Evolutionary conservation across 257 asterid species (phyloP).

Genomic region (Linderniella brevidens): DNA sequence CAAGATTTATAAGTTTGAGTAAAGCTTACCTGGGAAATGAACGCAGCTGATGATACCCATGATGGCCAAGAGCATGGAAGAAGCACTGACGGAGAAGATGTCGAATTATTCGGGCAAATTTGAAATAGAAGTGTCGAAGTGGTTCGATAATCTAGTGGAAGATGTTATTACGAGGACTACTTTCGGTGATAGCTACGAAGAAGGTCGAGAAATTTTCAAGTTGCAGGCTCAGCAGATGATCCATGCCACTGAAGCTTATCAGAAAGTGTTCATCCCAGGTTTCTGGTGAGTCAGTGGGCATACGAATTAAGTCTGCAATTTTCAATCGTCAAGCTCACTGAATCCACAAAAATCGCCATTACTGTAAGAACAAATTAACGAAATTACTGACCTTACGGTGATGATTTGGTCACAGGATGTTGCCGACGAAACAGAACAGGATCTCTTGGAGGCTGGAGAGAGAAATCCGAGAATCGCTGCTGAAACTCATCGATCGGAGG

Average conservation of each 20-base stretch:
- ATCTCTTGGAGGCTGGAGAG: slow-evolving; percentile 75
- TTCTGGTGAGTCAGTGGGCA: slow-evolving; percentile 27
- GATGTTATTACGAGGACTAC: slow-evolving; percentile 52
- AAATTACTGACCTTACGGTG: too few relatives aligned
- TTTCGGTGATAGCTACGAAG: slow-evolving; percentile 61
- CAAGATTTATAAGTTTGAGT: too few relatives aligned
- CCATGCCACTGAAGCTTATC: slow-evolving; percentile 72
- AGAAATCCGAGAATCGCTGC: slow-evolving; percentile 49
- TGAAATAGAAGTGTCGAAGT: slow-evolving; percentile 57
- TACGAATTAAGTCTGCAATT: too few relatives aligned
- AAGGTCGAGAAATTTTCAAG: slow-evolving; percentile 50
- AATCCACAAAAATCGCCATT: too few relatives aligned
- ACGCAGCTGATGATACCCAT: slow-evolving; percentile 38
- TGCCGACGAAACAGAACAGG: slow-evolving; percentile 72
- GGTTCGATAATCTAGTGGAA: slow-evolving; percentile 57
- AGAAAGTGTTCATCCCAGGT: slow-evolving; percentile 59
- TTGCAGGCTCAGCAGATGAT: slow-evolving; percentile 73
- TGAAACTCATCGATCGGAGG: slow-evolving; percentile 41
- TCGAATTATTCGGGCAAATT: slow-evolving; percentile 38
- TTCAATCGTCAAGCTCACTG: too few relatives aligned
- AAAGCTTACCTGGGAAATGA: neutral
- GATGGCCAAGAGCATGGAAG: slow-evolving; percentile 54
- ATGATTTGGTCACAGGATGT: slow-evolving; percentile 21
- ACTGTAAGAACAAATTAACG: too few relatives aligned
- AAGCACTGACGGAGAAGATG: slow-evolving; percentile 39